Evolutionary conservation across 495 filamentous ascomycete species (phyloP).

Genomic region (Trichoderma reesei): DNA sequence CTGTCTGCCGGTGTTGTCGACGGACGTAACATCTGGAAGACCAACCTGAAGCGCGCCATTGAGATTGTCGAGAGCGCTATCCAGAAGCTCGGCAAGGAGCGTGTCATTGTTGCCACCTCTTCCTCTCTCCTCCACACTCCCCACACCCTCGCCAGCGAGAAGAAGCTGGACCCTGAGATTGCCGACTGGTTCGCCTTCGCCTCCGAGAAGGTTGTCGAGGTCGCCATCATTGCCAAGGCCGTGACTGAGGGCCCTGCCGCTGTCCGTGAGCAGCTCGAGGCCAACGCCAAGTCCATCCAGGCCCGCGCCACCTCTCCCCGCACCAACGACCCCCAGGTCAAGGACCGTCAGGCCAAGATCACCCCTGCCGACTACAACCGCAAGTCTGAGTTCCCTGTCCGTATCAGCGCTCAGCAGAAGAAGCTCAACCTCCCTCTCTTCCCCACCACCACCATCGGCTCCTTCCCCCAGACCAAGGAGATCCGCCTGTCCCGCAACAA

Average conservation of each 20-base stretch:
- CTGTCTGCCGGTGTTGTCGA: constrained; percentile 94
- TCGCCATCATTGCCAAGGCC: constrained; percentile 91
- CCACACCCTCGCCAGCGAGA: constrained; percentile 94
- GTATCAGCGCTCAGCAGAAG: constrained; percentile 77
- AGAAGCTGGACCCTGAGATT: constrained; percentile 87
- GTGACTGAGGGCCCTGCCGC: constrained; percentile 81
- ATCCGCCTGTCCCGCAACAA: constrained; percentile 93
- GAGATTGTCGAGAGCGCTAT: constrained; percentile 79
- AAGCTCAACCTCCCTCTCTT: constrained; percentile 87
- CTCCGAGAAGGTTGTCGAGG: constrained; percentile 83
- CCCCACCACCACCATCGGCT: constrained; percentile 98
- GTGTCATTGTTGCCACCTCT: constrained; percentile 92
- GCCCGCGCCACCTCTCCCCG: constrained; percentile 80
- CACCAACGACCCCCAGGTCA: constrained; percentile 94
- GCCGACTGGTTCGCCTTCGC: constrained; percentile 98
- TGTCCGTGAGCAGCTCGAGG: constrained; percentile 77
- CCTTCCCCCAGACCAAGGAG: constrained; percentile 98
- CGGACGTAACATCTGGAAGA: constrained; percentile 99
- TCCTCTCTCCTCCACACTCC: constrained; percentile 95
- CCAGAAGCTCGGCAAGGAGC: constrained; percentile 88
- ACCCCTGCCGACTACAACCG: constrained; percentile 80
- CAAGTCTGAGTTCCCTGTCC: constrained; percentile 72
- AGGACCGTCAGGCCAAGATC: constrained; percentile 83
- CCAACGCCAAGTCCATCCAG: constrained; percentile 86
- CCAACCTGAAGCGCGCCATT: constrained; percentile 85